Percentiles rank a stretch among this genome's conserved stretches.
Conservation (phyloP, 805 yeast genomes). For the Candida montana region DNA sequence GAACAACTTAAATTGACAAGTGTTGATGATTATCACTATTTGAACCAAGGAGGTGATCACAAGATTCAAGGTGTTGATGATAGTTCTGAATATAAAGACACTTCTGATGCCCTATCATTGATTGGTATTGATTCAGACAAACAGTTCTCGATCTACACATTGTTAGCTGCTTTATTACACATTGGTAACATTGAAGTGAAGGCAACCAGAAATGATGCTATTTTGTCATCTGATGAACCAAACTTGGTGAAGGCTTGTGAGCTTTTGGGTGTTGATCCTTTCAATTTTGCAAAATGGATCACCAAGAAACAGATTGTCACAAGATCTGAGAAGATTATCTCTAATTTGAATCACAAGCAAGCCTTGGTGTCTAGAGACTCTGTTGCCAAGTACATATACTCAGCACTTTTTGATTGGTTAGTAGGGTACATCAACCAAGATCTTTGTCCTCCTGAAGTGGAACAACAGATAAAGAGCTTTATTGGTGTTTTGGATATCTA, state of each 20-base stretch:
- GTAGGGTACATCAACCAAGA: slow-evolving; percentile 79
- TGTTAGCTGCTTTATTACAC: slow-evolving; percentile 85
- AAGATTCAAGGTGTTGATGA: slow-evolving; percentile 78
- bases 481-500: slow-evolving; percentile 97
- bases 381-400: slow-evolving; percentile 90
- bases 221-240: slow-evolving; percentile 81
- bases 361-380: slow-evolving; percentile 93
- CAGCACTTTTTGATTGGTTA: slow-evolving; percentile 93
- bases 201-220: slow-evolving; percentile 80
- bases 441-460: slow-evolving; percentile 70
- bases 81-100: slow-evolving; percentile 65
- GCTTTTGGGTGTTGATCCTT: slow-evolving; percentile 73
- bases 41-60: slow-evolving; percentile 84
- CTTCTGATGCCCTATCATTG: slow-evolving; percentile 68
- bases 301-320: slow-evolving; percentile 88
- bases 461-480: slow-evolving; percentile 56
- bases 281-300: slow-evolving; percentile 80
- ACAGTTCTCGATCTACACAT: slow-evolving; percentile 66
- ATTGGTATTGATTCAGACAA: slow-evolving; percentile 63
- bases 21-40: slow-evolving; percentile 69
- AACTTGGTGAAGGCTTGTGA: slow-evolving; percentile 77
- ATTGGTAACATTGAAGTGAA: slow-evolving; percentile 88
- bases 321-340: slow-evolving; percentile 85
- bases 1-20: slow-evolving; percentile 52
- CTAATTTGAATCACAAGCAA: slow-evolving; percentile 76